Conservation (phyloP, 495 filamentous ascomycete genomes). For the Penicillium riverlandense region DNA sequence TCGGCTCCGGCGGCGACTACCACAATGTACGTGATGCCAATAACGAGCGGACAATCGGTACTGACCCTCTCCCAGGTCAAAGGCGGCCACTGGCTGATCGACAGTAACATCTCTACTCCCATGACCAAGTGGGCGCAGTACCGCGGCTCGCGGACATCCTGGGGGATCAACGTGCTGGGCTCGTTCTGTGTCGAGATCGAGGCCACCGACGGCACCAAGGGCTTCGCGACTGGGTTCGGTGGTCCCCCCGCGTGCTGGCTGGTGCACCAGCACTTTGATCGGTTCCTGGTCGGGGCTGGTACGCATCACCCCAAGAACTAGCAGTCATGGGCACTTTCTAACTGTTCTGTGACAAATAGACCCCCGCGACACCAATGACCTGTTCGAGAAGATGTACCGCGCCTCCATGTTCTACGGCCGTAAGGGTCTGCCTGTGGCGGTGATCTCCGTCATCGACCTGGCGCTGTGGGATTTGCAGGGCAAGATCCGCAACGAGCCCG, state of each 20-base stretch:
- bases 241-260: conserved; percentile 92
- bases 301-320: conserved; percentile 2
- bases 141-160: conserved; percentile 77
- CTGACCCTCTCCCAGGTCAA: conserved; percentile 45
- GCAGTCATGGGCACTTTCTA: background rate
- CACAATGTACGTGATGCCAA: conserved; percentile 60
- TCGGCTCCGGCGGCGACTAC: conserved; percentile 87
- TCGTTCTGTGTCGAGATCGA: conserved; percentile 93
- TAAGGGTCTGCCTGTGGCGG: conserved; percentile 81
- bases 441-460: conserved; percentile 89
- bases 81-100: conserved; percentile 87
- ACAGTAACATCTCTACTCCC: conserved; percentile 83
- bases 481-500: conserved; percentile 84
- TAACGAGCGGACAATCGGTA: background rate
- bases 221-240: conserved; percentile 89
- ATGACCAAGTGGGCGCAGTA: conserved; percentile 87
- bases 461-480: conserved; percentile 88
- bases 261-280: conserved; percentile 80
- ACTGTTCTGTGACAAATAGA: conserved; percentile 32
- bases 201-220: conserved; percentile 79
- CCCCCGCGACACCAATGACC: conserved; percentile 76
- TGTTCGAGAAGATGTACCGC: conserved; percentile 95
- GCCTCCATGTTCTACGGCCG: conserved; percentile 92
- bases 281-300: conserved; percentile 79
- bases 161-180: conserved; percentile 92